Conservation (phyloP, 192 early-diverging fungal species). For the Coemansia sp. region DNA sequence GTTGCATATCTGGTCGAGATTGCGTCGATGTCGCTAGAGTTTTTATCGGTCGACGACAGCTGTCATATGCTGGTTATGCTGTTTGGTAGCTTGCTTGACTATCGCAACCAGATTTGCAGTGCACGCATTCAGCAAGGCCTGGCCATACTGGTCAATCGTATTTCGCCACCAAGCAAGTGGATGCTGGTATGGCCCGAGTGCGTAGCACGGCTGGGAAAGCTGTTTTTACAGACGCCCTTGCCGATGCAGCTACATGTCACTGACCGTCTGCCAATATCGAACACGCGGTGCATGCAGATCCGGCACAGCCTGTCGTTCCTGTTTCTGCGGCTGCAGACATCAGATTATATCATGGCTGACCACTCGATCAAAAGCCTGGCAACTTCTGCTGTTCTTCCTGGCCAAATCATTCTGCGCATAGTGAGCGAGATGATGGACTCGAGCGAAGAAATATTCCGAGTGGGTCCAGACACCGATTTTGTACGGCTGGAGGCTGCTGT, state of each 20-base stretch:
- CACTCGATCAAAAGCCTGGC: conserved; percentile 12
- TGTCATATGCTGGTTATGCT: conserved; percentile 9
- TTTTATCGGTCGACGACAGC: conserved; percentile 15
- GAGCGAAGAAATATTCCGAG: conserved; percentile 14
- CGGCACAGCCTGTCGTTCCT: conserved; percentile 32
- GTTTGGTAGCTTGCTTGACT: conserved; percentile 20
- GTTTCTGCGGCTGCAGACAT: conserved; percentile 19
- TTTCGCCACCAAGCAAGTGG: conserved; percentile 34
- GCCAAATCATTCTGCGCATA: conserved; percentile 36
- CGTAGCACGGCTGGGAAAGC: conserved; percentile 14
- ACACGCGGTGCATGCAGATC: conserved; percentile 36
- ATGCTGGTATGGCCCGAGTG: conserved; percentile 26
- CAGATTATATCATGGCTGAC: neutral
- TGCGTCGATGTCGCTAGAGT: conserved; percentile 14
- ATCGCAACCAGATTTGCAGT: conserved; percentile 9
- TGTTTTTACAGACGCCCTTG: neutral
- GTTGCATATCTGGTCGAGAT: conserved; percentile 20
- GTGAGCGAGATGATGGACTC: conserved; percentile 38
- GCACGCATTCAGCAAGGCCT: conserved; percentile 27
- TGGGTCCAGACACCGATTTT: conserved; percentile 20
- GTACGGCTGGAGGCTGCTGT: conserved; percentile 27
- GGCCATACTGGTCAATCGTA: conserved; percentile 9
- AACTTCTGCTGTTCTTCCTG: conserved; percentile 13
- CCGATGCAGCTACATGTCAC: conserved; percentile 16
- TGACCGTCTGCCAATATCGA: conserved; percentile 24